These are phyloP conservation scores for Xylaria sp. DNA, from an alignment of 2,329 filamentous ascomycete species.

Conservation along the genomic window DNA sequence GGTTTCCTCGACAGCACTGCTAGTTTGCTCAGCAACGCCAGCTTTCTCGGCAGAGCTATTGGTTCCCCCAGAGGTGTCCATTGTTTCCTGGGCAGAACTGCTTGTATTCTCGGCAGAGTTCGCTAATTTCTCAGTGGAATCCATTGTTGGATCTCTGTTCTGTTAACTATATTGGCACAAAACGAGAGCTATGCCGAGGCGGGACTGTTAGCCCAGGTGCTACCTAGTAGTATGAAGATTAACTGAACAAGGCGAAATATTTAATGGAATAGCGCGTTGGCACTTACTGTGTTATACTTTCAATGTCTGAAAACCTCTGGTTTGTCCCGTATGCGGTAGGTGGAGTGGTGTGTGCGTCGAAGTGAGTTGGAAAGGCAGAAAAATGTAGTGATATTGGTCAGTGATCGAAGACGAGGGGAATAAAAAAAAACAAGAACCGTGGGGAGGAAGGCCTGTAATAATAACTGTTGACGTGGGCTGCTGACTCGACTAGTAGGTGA, in stretches of 20 bases:
- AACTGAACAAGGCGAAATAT: background rate
- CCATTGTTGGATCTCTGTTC: background rate
- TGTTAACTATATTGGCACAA: no score
- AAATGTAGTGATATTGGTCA: background rate
- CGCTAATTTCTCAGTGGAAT: constrained; percentile 12
- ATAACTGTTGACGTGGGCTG: background rate
- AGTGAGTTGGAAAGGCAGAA: background rate
- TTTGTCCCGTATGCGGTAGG: background rate
- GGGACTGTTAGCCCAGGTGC: background rate
- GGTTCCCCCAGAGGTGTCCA: background rate
- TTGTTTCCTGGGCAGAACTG: no score
- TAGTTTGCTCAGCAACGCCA: no score
- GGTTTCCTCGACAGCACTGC: no score
- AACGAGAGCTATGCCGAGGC: background rate
- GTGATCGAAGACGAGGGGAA: background rate
- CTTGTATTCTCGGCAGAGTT: no score
- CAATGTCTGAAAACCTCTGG: background rate
- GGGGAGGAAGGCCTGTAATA: background rate
- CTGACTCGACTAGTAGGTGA: background rate
- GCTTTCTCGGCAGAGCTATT: no score
- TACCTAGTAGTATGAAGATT: background rate
- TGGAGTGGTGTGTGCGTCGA: background rate
- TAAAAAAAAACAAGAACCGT: background rate
- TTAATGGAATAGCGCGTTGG: background rate
- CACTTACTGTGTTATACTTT: background rate